Evolutionary conservation across 169 alveolate species (phyloP).

Genomic region (Plasmodium falciparum): DNA sequence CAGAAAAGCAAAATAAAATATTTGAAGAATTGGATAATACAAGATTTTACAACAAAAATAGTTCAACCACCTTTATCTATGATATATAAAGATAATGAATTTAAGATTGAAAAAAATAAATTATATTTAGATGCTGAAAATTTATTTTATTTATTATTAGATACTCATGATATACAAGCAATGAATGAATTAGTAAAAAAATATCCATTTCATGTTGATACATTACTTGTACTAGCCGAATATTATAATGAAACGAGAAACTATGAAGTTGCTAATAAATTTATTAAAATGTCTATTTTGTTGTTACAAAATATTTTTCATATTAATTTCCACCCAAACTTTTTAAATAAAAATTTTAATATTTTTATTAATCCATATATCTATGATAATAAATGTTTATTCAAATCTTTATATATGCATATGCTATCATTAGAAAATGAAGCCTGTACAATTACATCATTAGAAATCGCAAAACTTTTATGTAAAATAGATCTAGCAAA

Average conservation of each 20-base stretch:
- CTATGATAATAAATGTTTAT: slow-evolving; percentile 36
- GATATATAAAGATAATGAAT: slow-evolving; percentile 19
- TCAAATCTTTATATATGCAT: slow-evolving; percentile 55
- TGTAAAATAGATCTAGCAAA: slow-evolving; percentile 27
- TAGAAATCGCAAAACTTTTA: slow-evolving; percentile 35
- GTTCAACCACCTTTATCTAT: slow-evolving; percentile 30
- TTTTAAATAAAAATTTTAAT: slow-evolving; percentile 8
- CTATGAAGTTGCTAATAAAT: slow-evolving; percentile 44
- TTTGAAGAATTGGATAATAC: slow-evolving; percentile 64
- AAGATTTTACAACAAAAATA: slow-evolving; percentile 33
- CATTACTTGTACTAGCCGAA: slow-evolving; percentile 34
- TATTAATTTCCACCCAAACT: slow-evolving; percentile 24
- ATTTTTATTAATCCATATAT: slow-evolving; percentile 31
- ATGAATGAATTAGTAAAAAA: slow-evolving; percentile 31
- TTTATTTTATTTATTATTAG: slow-evolving; percentile 34
- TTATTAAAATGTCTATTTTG: slow-evolving; percentile 25
- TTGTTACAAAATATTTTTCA: slow-evolving; percentile 55
- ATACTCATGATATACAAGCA: slow-evolving; percentile 42
- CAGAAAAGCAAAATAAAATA: slow-evolving; percentile 45
- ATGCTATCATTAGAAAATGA: slow-evolving; percentile 57
- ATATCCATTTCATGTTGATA: slow-evolving; percentile 50
- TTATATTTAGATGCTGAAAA: slow-evolving; percentile 58
- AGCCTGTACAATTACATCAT: slow-evolving; percentile 39
- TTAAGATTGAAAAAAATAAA: slow-evolving; percentile 33
- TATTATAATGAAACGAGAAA: slow-evolving; percentile 42